phyloP scores from a whole-genome alignment of 179 eudicot species.

The Beta lomatogona region DNA sequence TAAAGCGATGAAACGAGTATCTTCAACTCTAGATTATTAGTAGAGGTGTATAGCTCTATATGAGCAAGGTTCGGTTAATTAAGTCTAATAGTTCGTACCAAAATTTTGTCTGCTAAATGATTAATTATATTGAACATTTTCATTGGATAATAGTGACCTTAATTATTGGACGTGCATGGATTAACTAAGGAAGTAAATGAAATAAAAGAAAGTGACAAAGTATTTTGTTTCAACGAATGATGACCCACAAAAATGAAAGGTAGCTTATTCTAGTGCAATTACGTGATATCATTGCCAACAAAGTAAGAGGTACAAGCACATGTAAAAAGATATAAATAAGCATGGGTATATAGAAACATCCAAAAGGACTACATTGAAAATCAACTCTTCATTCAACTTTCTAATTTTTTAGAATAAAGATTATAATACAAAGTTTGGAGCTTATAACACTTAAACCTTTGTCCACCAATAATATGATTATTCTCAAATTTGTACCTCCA shows the following conservation, averaged over 20 bases:
- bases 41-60: not conserved
- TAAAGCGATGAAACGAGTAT: too few relatives aligned
- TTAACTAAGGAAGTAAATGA: slow-evolving; percentile 1
- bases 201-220: slow-evolving; percentile 6
- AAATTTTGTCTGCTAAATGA: not conserved
- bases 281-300: slow-evolving; percentile 15
- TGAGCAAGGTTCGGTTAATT: not conserved
- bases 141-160: not conserved
- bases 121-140: not conserved
- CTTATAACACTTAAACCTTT: slow-evolving; percentile 22
- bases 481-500: slow-evolving; percentile 22
- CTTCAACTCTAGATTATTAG: too few relatives aligned
- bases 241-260: slow-evolving; percentile 21
- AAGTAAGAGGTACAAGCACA: slow-evolving; percentile 21
- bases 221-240: not conserved
- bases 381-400: slow-evolving; percentile 23
- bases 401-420: not conserved
- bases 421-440: slow-evolving; percentile 17
- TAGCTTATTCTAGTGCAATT: slow-evolving; percentile 16
- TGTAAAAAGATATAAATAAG: slow-evolving; percentile 23
- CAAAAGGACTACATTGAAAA: slow-evolving; percentile 24
- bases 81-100: not conserved
- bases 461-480: slow-evolving; percentile 24
- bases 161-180: slow-evolving; percentile 9
- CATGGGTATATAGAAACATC: slow-evolving; percentile 32